Evolutionary conservation across 2,329 filamentous ascomycete species (phyloP), one percentile per base, ranked within the genome.

Genomic region (Mollisiaceae sp.): DNA sequence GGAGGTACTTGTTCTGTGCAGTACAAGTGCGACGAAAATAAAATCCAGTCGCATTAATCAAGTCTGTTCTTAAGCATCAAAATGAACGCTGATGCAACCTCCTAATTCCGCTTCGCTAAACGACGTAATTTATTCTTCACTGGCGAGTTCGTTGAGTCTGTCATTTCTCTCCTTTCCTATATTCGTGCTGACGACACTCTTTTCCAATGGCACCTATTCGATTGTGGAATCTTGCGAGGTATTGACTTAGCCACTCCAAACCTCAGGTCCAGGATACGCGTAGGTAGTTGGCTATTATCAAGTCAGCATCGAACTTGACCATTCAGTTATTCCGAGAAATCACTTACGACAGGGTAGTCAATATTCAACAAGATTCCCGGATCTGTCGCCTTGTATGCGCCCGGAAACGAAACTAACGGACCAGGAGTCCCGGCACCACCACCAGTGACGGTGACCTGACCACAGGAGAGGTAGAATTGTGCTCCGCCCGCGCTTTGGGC

Each of bases 381-480:
- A 64, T 80, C 76, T 3, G 70, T 76, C 0, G 71, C 69, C 52
- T 72, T 71, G 69, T 79, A 79, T 0, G 77, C 77, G 20, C 76
- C 74, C 0, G 78, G 78, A 67, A 80, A 78, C 43, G 71, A 70
- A 57, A 75, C 75, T 1, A 73, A 69, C 0, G 78, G 78, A 1
- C 74, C 71, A 0, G 79, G 79, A 15, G 68, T 74, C n/a, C 77
- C 75, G 62, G 64, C 76, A 18, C 79, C 80, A 11, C 79, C 78
- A n/a, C 77, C 78, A 0, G 79, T 79, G n/a, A 82, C 75, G 50
- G 75, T 79, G 63, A 82, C 71, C 67, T 82, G 79, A 5, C 76
- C 76, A 64, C 80, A 82, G 6, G 76, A 75, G 56, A 81, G 52
- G 56, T 72, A 74, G 57, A 72, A 73, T 12, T 74, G 72, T 18